Conservation (phyloP, 2,329 filamentous ascomycete genomes). For the Penicillium sp. region DNA sequence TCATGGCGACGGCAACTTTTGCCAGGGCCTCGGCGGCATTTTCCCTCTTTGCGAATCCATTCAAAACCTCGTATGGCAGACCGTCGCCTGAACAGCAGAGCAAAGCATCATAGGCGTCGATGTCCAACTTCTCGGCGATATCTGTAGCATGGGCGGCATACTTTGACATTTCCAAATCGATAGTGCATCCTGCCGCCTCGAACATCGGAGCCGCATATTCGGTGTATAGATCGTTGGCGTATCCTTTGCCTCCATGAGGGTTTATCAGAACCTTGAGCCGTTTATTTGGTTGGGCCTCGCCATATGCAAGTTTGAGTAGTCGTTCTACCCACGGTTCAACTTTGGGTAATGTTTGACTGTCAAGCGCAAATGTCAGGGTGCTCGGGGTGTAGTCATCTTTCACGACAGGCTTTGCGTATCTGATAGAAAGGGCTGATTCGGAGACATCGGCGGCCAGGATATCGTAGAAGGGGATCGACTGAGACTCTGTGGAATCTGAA, state of each 20-base stretch:
- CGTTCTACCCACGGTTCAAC: conserved; percentile 59
- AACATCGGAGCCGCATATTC: conserved; percentile 77
- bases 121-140: conserved; percentile 70
- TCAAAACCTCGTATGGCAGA: conserved; percentile 88
- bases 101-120: conserved; percentile 77
- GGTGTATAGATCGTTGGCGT: conserved; percentile 68
- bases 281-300: conserved; percentile 62
- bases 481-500: conserved; percentile 42
- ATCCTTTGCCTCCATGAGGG: conserved; percentile 80
- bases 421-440: conserved; percentile 61
- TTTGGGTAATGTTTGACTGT: conserved; percentile 50
- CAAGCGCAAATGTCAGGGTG: conserved; percentile 59
- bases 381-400: conserved; percentile 59
- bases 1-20: conserved; percentile 75
- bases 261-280: conserved; percentile 87
- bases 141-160: conserved; percentile 73
- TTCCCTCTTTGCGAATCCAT: conserved; percentile 72
- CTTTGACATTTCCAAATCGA: conserved; percentile 70
- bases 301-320: conserved; percentile 69
- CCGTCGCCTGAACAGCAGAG: conserved; percentile 91
- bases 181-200: conserved; percentile 69
- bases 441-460: conserved; percentile 74
- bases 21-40: conserved; percentile 72
- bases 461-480: conserved; percentile 72
- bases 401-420: conserved; percentile 62